Evolutionary conservation across 2,329 filamentous ascomycete species (phyloP), one percentile per base, ranked within the genome.

Genomic region (Monilinia vaccinii-corymbosi): DNA sequence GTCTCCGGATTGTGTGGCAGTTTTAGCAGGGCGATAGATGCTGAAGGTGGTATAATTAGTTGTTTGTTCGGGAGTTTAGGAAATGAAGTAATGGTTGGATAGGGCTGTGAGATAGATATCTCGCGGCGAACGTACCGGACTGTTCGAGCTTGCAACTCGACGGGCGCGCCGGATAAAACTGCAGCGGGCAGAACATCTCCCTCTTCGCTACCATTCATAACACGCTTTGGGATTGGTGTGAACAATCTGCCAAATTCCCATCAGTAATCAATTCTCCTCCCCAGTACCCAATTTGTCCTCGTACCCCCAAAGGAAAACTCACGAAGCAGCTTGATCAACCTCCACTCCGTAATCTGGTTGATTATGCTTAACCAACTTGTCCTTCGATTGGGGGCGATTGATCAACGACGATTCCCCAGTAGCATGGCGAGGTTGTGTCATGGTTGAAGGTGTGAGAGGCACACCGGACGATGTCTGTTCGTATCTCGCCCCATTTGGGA

Each of bases 1-100:
- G 69, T 85, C 83, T 65, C 94, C 93, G 38, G 93, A 97, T 76
- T 99, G 94, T 47, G 93, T 97, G 40, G 94, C 93, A n/a, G 94
- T 85, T 78, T 99, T 99, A 61, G 89, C 73, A 53, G 91, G 91
- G 70, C 88, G 85, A 80, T 89, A 97, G 76, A 99, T 99, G 71
- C 93, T 97, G 71, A 61, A 38, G 10, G 16, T 11, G 21, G 32
- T 34, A 10, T 11, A n/a, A 25, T 42, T 9, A 34, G 21, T 42
- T 58, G 44, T 70, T 66, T 66, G 64, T 59, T 23, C 23, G 7
- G 42, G 51, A 13, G 1, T n/a, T 40, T 31, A 11, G 7, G 47
- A n/a, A 53, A 21, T 31, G 38, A 11, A 16, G 11, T 16, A 14
- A 23, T 44, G 14, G 13, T 32, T 21, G 34, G 36, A 7, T 23